Percentiles rank a stretch among this genome's conserved stretches.
Conservation (phyloP, 371 early-diverging fungal species). For the Zychaea mexicana region DNA sequence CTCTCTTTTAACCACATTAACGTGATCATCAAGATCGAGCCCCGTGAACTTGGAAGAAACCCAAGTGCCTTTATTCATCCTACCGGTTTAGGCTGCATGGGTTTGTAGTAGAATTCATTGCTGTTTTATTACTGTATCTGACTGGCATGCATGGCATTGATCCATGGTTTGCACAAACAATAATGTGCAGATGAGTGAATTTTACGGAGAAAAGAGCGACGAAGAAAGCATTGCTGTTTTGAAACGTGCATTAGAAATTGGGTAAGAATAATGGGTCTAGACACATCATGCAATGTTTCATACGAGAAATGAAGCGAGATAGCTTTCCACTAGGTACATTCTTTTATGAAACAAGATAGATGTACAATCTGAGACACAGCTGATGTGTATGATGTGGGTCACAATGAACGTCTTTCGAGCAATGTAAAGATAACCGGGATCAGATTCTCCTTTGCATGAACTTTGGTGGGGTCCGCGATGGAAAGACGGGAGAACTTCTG, state of each 20-base stretch:
- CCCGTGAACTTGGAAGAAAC: not conserved
- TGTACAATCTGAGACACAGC: slow-evolving; percentile 35
- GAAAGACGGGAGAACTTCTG: slow-evolving; percentile 15
- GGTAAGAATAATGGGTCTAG: no score
- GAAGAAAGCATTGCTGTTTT: not conserved
- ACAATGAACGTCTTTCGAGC: slow-evolving; percentile 43
- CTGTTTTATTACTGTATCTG: no score
- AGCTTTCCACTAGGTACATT: no score
- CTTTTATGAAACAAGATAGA: not conserved
- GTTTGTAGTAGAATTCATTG: not conserved
- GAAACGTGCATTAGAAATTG: not conserved
- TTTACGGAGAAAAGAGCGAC: not conserved
- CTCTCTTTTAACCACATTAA: not conserved
- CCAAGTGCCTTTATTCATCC: not conserved
- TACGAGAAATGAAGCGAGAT: no score
- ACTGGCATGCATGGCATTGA: not conserved
- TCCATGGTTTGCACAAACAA: not conserved
- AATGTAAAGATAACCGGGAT: slow-evolving; percentile 34
- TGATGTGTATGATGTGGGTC: slow-evolving; percentile 25
- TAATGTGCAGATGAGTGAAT: not conserved
- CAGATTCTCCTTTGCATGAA: slow-evolving; percentile 54
- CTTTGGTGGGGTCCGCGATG: slow-evolving; percentile 31
- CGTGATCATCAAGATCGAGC: not conserved
- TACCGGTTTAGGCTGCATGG: not conserved
- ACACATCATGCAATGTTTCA: no score